Conservation (phyloP, 1,139 yeast species). For the Yamadazyma kanchanaburiensis region DNA sequence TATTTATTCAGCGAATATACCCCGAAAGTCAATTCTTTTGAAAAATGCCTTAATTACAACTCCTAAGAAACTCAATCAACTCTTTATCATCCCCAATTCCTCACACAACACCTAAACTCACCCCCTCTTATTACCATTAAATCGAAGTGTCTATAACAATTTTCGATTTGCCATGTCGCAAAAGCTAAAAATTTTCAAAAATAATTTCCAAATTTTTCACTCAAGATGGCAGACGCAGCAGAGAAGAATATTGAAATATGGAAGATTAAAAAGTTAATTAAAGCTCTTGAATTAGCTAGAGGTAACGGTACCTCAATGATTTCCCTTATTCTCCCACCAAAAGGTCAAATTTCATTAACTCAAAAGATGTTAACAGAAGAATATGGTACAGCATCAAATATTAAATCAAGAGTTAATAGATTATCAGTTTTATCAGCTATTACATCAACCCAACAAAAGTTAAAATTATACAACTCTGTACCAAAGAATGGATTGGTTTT, state of each 20-base stretch:
- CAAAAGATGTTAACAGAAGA: slow-evolving; percentile 96
- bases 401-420: slow-evolving; percentile 95
- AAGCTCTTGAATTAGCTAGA: slow-evolving; percentile 82
- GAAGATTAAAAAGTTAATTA: slow-evolving; percentile 94
- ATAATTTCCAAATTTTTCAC: not conserved
- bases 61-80: no score
- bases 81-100: no score
- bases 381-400: slow-evolving; percentile 97
- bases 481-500: slow-evolving; percentile 94
- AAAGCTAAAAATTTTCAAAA: slow-evolving; percentile 4
- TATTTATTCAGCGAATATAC: no score
- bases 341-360: slow-evolving; percentile 83
- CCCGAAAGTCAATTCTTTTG: no score
- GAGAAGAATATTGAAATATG: slow-evolving; percentile 97
- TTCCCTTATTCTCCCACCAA: slow-evolving; percentile 92
- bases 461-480: slow-evolving; percentile 82
- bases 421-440: slow-evolving; percentile 93
- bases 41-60: no score
- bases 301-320: slow-evolving; percentile 99
- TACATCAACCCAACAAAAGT: slow-evolving; percentile 95
- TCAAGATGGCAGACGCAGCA: slow-evolving; percentile 38
- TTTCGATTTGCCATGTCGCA: no score
- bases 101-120: no score
- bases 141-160: no score
- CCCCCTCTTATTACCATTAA: no score